Base-by-base conservation (phyloP, 2,329 filamentous ascomycete genomes). In the Juglanconis sp. region DNA sequence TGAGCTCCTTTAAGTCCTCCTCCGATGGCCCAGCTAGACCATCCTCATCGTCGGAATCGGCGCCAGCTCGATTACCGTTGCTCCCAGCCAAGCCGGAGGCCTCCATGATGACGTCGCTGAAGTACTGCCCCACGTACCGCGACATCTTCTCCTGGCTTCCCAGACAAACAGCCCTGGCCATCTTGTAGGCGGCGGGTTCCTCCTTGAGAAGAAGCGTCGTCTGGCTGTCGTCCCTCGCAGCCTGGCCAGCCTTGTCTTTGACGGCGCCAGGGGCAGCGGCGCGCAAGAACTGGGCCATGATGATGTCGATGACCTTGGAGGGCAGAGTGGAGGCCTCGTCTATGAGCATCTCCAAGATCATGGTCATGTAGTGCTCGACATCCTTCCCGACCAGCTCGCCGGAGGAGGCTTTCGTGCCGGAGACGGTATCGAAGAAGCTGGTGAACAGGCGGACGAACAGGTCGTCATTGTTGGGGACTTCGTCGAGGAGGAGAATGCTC, bases 91-190 rank as follows among this genome's bases (percentile, higher is more conserved):
- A 81, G 11, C 79, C 85, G 42, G 87, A 92, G 3, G 92, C 90
- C 70, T 97, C 92, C 63, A 98, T 87, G 60, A 99, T 96, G 55
- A 98, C 92, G 59, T 96, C 92, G 74, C 92, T 96, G 73, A 99
- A 99, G 73, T 98, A 99, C 70, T 96, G 92, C 66, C 92, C 94
- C 59, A 98, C 89, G 66, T 96, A 92, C 63, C 92, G 89, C 1
- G 92, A 89, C 94, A 99, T 97, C 74, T 96, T 96, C 67, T 97
- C 94, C 1, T 91, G 87, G 67, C 88, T 96, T 17, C 85, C 85
- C 68, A 92, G 95, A 78, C 95, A 99, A 49, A 99, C 88, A 2
- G 90, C 91, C 75, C 96, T 96, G 30, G 95, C 94, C 90, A 98
- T 96, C 70, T 95, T 89, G 76, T 99, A 99, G 1, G 95, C 93